Evolutionary conservation across 2,329 filamentous ascomycete genomes (phyloP), one percentile per base, ranked within the genome.

Genomic region (Pestalotiopsis sp.): DNA sequence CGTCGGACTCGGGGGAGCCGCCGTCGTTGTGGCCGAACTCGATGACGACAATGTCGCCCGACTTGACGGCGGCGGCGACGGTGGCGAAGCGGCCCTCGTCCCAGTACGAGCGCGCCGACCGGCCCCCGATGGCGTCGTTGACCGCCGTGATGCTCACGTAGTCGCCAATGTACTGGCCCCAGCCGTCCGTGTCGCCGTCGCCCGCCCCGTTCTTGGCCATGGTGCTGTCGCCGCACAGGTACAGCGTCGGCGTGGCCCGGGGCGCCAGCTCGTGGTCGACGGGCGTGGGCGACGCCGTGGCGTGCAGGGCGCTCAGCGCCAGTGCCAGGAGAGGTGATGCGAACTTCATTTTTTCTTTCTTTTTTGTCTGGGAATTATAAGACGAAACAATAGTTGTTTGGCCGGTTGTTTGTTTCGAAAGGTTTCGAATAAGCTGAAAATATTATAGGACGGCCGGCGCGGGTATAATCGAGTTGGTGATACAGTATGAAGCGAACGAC

Each of bases 11-110:
- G 2, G 88, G 82, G 2, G 84, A 84, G 5, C 89, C 89, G 58
- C 89, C 90, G 75, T 92, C 91, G 77, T 92, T 93, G 82, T 92
- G 90, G 0, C 91, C 90, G 75, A 92, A 92, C 74, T 91, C 89
- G 69, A 92, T 91, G 68, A 92, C 82, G 11, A 92, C 89, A 73
- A 87, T 89, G 80, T 92, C 90, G 69, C 87, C 88, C 3, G 82
- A 68, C 72, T 84, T 70, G 14, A 91, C 79, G 2, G 81, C 72
- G 49, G 80, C 76, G 69, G 85, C 83, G 68, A 92, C 85, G 4
- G 83, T 82, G 38, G 82, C 77, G 81, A 91, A 92, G 58, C 86
- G 87, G 52, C 86, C 86, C 78, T 92, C 89, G 64, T 86, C 84
- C 7, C 84, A 89, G 80, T 85, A 92, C 67, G 86, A 89, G 70